Evolutionary conservation across 176 grass and related monocot genomes (phyloP), one percentile per base, ranked within the genome.

Genomic region (Aegilops umbellulata): DNA sequence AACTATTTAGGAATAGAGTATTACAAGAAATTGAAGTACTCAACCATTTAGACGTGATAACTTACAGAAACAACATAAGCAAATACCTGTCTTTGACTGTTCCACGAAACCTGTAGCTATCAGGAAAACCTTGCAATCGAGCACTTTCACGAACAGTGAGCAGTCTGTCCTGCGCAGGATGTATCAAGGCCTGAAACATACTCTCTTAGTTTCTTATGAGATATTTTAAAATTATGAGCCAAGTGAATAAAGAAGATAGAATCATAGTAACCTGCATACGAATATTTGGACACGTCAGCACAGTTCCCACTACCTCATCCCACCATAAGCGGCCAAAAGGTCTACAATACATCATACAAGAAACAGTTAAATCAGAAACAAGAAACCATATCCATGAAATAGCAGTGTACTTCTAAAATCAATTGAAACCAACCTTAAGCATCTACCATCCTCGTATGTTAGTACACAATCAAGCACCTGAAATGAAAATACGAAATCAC

Each of bases 111-210:
- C 93, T 90, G 88, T 92, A 98, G 67, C 71, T 88, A 68, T 98
- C 93, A 85, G 96, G 96, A 84, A 98, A 95, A 49, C 91, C 96
- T 92, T 98, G 96, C 81, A 98, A 88, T 66, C 96, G 92, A 71
- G 96, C 96, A 65, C 89, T 86, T 90, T 98, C 93, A 83, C 96
- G 90, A 70, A 95, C 84, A 79, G 93, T 98, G 64, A 98, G 93
- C 0, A 86, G 76, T 55, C 96, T 89, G 14, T 98, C 88, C 86
- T 98, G 93, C 73, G 86, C 91, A 82, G 96, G 96, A 88, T 95
- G 96, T 89, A 95, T 71, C 82, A 95, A 87, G 36, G 91, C 91
- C 96, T 95, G 72, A 49, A 90, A 80, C 24, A 80, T 74, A 85
- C 70, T 74, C 64, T 81, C 26, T 84, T 44, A 90, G 64, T 81